phyloP scores from a whole-genome alignment of 805 yeast genomes.

The Lipomyces sp. region DNA sequence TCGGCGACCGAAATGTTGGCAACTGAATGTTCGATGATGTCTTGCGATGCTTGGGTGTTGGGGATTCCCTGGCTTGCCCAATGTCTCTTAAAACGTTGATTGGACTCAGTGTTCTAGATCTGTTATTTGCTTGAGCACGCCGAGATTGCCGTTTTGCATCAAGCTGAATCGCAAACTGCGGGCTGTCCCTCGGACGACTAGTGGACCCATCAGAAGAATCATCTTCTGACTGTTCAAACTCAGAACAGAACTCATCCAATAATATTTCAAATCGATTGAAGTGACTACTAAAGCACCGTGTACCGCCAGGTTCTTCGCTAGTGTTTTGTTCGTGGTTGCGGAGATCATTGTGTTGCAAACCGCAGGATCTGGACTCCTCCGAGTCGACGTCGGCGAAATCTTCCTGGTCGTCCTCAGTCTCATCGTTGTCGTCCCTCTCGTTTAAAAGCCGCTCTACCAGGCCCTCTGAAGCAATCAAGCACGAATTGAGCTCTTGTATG shows the following conservation, averaged over 20 bases:
- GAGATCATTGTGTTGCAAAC: neutral
- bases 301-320: slow-evolving; percentile 1
- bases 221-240: slow-evolving; percentile 30
- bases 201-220: slow-evolving; percentile 9
- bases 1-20: slow-evolving; percentile 19
- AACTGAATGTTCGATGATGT: neutral
- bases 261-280: slow-evolving; percentile 34
- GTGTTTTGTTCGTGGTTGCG: neutral
- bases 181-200: slow-evolving; percentile 6
- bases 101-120: slow-evolving; percentile 10
- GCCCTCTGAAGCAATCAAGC: slow-evolving; percentile 34
- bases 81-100: slow-evolving; percentile 19
- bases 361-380: neutral
- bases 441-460: slow-evolving; percentile 30
- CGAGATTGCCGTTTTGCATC: slow-evolving; percentile 1
- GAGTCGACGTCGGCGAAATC: neutral
- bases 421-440: neutral
- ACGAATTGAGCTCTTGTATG: slow-evolving; percentile 34
- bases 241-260: slow-evolving; percentile 35
- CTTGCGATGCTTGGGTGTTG: neutral
- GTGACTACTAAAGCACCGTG: slow-evolving; percentile 25
- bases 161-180: slow-evolving; percentile 19
- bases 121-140: neutral
- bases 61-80: slow-evolving; percentile 22
- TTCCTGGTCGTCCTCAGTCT: neutral